These are phyloP conservation scores for Pythium rishiriense DNA, from an alignment of 352 stramenopile genomes.

Conservation along the genomic window DNA sequence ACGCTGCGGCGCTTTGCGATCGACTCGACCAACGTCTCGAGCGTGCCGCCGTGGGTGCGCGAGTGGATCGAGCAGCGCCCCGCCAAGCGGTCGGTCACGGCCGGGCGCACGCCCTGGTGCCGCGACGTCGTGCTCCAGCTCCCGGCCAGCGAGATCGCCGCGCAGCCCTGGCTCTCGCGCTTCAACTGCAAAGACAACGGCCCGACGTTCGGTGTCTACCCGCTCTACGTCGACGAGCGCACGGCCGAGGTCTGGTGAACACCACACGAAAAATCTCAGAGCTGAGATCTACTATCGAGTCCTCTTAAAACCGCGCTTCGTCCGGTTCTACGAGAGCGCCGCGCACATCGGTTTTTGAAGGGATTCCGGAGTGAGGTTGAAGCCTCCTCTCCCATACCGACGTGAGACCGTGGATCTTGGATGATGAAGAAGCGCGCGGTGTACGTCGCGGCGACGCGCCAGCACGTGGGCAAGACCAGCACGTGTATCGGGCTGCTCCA, in stretches of 20 bases:
- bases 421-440: slow-evolving; percentile 52
- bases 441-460: slow-evolving; percentile 85
- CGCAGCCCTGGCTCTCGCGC: not conserved
- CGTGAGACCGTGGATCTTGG: too few relatives aligned
- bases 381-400: too few relatives aligned
- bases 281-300: not conserved
- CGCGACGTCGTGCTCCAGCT: not conserved
- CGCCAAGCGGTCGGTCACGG: not conserved
- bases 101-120: slow-evolving; percentile 2
- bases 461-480: slow-evolving; percentile 92
- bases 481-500: slow-evolving; percentile 93
- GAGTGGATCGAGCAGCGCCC: not conserved
- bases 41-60: not conserved
- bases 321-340: not conserved
- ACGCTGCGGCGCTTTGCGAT: not conserved
- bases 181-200: slow-evolving; percentile 1
- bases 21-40: not conserved
- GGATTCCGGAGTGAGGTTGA: slow-evolving; percentile 4
- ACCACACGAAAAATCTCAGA: too few relatives aligned
- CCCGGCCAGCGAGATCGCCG: not conserved
- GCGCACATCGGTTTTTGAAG: slow-evolving; percentile 6
- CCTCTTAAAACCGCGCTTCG: not conserved
- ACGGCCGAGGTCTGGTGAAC: slow-evolving; percentile 4
- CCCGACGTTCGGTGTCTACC: not conserved
- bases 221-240: not conserved